Conservation (phyloP, 306 rosid species). For the Gynostemma pentaphyllum region DNA sequence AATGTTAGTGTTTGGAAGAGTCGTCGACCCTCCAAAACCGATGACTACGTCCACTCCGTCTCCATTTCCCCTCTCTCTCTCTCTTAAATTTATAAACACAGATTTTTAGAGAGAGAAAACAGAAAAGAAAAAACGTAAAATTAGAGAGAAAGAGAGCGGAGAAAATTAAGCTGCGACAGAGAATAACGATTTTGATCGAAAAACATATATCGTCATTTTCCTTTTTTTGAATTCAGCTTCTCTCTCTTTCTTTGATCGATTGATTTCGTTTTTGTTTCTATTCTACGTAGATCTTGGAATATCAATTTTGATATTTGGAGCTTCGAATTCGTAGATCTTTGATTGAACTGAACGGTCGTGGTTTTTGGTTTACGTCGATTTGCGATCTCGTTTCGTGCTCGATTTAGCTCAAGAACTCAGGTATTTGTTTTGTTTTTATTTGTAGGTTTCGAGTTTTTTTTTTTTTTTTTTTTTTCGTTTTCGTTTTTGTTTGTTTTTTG, state of each 20-base stretch:
- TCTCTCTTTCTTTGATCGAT: not conserved
- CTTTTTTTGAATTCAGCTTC: not conserved
- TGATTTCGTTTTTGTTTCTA: not conserved
- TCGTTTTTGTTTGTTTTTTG: not conserved
- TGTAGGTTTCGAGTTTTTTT: not conserved
- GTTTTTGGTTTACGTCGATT: not conserved
- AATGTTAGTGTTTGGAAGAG: slow-evolving; percentile 11
- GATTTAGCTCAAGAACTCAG: slow-evolving; percentile 5
- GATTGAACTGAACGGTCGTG: slow-evolving; percentile 3
- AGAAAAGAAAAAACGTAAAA: no score
- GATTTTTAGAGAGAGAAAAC: not conserved
- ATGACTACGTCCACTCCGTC: slow-evolving; percentile 9
- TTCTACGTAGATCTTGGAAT: slow-evolving; percentile 6
- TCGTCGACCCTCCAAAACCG: slow-evolving; percentile 8
- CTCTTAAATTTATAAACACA: slow-evolving; percentile 3
- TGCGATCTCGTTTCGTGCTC: not conserved
- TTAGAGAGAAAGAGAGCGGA: not conserved
- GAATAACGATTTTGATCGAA: no score
- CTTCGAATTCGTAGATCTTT: slow-evolving; percentile 8
- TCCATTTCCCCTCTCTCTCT: not conserved
- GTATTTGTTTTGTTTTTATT: slow-evolving; percentile 3
- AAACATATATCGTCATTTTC: not conserved
- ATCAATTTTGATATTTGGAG: not conserved
- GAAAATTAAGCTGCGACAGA: not conserved
- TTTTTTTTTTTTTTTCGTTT: slow-evolving; percentile 7